phyloP scores from a whole-genome alignment of 2,329 filamentous ascomycete species.

The Phaeoacremonium minimum region DNA sequence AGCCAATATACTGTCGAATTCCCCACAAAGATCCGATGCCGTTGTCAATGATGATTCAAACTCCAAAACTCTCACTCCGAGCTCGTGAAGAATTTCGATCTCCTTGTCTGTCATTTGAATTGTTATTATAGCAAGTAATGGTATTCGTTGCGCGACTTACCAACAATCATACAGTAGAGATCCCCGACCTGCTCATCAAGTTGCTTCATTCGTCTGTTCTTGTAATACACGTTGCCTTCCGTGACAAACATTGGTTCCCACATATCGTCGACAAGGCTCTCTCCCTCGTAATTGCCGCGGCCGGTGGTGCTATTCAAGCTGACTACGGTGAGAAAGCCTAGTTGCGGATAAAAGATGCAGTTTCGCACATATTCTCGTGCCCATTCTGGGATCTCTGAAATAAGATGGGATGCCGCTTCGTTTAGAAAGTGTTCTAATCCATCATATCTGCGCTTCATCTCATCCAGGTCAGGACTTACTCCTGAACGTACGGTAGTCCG shows the following conservation, averaged over 20 bases:
- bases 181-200: conserved; percentile 82
- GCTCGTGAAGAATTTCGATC: conserved; percentile 78
- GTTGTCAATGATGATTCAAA: conserved; percentile 61
- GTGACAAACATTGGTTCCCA: conserved; percentile 81
- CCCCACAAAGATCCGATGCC: conserved; percentile 78
- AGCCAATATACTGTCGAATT: conserved; percentile 81
- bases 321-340: conserved; percentile 83
- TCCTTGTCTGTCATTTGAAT: conserved; percentile 60
- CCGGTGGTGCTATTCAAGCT: conserved; percentile 55
- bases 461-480: conserved; percentile 70
- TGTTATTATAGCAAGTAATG: too few relatives aligned
- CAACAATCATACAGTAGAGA: conserved; percentile 77
- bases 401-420: conserved; percentile 61
- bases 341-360: conserved; percentile 86
- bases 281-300: conserved; percentile 59
- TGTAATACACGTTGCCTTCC: conserved; percentile 74
- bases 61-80: conserved; percentile 67
- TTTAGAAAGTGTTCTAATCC: conserved; percentile 72
- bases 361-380: conserved; percentile 53
- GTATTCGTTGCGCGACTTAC: too few relatives aligned
- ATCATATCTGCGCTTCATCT: conserved; percentile 71
- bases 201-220: conserved; percentile 74
- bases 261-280: conserved; percentile 44
- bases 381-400: conserved; percentile 57
- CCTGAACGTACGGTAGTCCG: conserved; percentile 70